Base-by-base conservation (phyloP, 2,329 filamentous ascomycete genomes). In the Colletotrichum salicis region DNA sequence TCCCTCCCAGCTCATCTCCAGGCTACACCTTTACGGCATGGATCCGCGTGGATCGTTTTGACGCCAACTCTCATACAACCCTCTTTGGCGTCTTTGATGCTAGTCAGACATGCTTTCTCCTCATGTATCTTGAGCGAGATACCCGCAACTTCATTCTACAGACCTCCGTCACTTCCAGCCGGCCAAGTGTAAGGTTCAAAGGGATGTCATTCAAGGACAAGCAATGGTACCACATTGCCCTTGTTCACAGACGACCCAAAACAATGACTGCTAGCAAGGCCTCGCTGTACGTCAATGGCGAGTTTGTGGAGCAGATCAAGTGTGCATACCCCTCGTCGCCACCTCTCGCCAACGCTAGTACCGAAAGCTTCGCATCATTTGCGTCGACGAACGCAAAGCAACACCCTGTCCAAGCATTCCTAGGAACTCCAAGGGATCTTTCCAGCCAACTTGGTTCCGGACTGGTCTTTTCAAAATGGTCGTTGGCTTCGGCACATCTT, bases 31-130 rank as follows among this genome's bases (percentile, higher is more conserved):
- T 99, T 72, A 90, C 93, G 57, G 90, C 94, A 0, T 99, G 96
- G 96, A 89, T 97, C 61, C 91, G 93, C 24, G 90, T 99, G 71
- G 95, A 98, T 80, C 86, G 90, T 52, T 98, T 96, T 80, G 97
- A 99, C 80, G 84, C 89, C 5, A 89, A 90, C 57, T 91, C 93
- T 19, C 96, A 99, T 80, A 99, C 96, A 0, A 99, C 96, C 0
- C 88, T 99, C 15, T 99, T 99, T 80, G 96, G 96, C 31, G 94
- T 96, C 10, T 98, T 97, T 81, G 96, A 99, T 82, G 87, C 92
- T 4, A 94, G 91, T 5, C 96, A 98, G 80, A 94, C 94, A 5
- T 99, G 96, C 81, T 99, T 99, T 78, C 84, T 99, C 45, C 90
- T 99, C 76, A 92, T 95, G 72, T 99, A 99, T 78, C 87, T 99